Conservation (phyloP, 176 grass and related monocot genomes). For the Poa annua region DNA sequence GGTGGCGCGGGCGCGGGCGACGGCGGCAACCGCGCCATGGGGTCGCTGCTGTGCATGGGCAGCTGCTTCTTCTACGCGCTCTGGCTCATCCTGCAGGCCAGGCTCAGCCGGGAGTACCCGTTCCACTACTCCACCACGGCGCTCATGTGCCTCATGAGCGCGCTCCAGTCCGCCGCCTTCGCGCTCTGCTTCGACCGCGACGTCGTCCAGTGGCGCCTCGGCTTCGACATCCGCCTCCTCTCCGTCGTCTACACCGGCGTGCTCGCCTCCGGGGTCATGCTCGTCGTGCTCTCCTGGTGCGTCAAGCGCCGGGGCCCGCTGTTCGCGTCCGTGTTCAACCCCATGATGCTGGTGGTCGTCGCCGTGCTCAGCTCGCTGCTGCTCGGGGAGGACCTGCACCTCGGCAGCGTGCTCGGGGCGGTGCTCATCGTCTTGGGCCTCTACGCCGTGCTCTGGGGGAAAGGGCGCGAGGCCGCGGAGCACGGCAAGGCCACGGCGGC, state of each 20-base stretch:
- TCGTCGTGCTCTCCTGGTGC: conserved; percentile 81
- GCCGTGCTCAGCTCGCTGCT: conserved; percentile 73
- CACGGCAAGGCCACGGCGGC: conserved; percentile 36
- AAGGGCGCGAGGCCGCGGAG: conserved; percentile 46
- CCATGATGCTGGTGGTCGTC: conserved; percentile 74
- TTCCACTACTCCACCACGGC: conserved; percentile 80
- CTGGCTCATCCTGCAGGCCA: conserved; percentile 81
- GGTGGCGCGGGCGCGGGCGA: no score
- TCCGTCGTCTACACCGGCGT: conserved; percentile 63
- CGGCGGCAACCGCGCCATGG: conserved; percentile 45
- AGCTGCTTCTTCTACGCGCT: conserved; percentile 75
- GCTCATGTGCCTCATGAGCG: conserved; percentile 78
- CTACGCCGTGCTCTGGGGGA: conserved; percentile 90
- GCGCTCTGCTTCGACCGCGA: conserved; percentile 57
- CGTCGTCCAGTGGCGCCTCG: conserved; percentile 50
- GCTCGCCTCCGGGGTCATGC: conserved; percentile 55
- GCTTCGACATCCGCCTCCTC: conserved; percentile 55
- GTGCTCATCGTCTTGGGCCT: conserved; percentile 68
- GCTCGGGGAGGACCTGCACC: conserved; percentile 70
- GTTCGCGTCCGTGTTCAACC: conserved; percentile 85
- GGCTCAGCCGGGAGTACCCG: conserved; percentile 55
- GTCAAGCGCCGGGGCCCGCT: conserved; percentile 66
- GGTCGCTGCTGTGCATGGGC: conserved; percentile 50
- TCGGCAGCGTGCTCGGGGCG: conserved; percentile 71
- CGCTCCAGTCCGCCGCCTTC: conserved; percentile 50